Conservation (phyloP, 768 basidiomycete genomes). For the Paxillus involutus region DNA sequence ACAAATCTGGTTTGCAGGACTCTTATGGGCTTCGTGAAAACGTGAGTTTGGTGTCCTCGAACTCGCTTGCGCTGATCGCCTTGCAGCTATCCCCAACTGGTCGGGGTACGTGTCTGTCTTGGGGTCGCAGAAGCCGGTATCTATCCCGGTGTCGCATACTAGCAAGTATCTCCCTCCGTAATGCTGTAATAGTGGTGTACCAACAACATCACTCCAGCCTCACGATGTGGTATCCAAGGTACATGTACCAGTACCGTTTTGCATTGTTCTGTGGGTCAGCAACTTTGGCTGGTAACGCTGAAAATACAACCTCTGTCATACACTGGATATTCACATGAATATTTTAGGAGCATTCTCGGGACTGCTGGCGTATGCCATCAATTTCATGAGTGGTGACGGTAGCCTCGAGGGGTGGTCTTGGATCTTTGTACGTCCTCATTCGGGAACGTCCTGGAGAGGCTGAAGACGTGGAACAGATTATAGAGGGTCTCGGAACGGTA, state of each 20-base stretch:
- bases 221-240: constrained; percentile 63
- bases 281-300: constrained; percentile 45
- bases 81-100: constrained; percentile 56
- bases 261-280: constrained; percentile 64
- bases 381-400: constrained; percentile 46
- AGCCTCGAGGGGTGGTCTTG: constrained; percentile 59
- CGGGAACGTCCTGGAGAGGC: neutral
- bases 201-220: constrained; percentile 35
- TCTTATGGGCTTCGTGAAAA: constrained; percentile 66
- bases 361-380: constrained; percentile 51
- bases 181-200: neutral
- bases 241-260: constrained; percentile 54
- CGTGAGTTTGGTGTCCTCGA: constrained; percentile 30
- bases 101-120: constrained; percentile 52
- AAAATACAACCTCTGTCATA: neutral
- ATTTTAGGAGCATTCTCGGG: constrained; percentile 48
- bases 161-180: constrained; percentile 37
- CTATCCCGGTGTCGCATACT: constrained; percentile 71
- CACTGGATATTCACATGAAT: neutral
- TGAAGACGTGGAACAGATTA: constrained; percentile 21
- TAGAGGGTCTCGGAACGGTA: constrained; percentile 65
- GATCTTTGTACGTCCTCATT: constrained; percentile 48
- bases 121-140: constrained; percentile 67
- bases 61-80: neutral
- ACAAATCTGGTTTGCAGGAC: constrained; percentile 37